Percentiles rank a stretch among this genome's conserved stretches.
Evolutionary conservation across 192 early-diverging fungal species (phyloP).

Genomic region (Obelidium mucronatum): DNA sequence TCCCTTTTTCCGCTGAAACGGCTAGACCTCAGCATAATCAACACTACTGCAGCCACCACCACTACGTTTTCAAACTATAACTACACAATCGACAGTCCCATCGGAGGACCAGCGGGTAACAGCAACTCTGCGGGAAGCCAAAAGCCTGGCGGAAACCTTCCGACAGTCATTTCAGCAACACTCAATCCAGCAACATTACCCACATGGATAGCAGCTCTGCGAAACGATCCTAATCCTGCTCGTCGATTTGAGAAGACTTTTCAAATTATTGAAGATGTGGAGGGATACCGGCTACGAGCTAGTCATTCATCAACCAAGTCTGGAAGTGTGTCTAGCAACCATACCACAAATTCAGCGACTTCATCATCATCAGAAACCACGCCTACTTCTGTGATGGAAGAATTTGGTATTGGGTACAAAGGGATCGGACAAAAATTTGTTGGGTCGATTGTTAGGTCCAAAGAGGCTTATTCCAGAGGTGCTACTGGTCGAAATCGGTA

Average conservation of each 20-base stretch:
- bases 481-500: conserved; percentile 49
- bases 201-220: conserved; percentile 14
- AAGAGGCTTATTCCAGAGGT: conserved; percentile 8
- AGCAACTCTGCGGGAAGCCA: background rate
- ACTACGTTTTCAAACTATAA: too few relatives aligned
- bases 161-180: background rate
- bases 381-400: too few relatives aligned
- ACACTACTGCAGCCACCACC: background rate
- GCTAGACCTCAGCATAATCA: conserved; percentile 5
- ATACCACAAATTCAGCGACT: too few relatives aligned
- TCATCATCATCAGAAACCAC: too few relatives aligned
- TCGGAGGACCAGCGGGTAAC: background rate
- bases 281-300: background rate
- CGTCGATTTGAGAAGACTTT: conserved; percentile 13
- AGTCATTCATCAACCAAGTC: background rate
- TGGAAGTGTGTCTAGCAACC: too few relatives aligned
- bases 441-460: background rate
- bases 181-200: conserved; percentile 22
- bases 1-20: conserved; percentile 8
- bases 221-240: background rate
- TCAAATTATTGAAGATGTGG: conserved; percentile 18
- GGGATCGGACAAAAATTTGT: too few relatives aligned
- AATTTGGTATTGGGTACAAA: too few relatives aligned
- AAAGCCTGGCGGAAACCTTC: conserved; percentile 23
- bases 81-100: background rate